phyloP scores from a whole-genome alignment of 352 stramenopile species.

The Peronospora belbahrii region DNA sequence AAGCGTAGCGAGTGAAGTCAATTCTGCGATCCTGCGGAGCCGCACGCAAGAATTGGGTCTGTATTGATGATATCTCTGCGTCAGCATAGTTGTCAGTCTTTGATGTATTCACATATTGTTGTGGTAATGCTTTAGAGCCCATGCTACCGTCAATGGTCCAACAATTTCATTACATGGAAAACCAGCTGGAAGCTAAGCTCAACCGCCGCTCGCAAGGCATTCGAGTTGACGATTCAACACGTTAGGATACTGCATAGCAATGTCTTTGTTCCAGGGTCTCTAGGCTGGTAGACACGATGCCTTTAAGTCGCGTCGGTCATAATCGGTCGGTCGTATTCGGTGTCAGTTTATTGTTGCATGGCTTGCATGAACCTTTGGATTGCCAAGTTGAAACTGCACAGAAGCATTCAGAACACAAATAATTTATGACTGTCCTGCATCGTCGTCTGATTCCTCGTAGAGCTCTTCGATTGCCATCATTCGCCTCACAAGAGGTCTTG shows the following conservation, averaged over 20 bases:
- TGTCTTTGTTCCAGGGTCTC: constrained; percentile 1
- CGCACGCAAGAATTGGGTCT: constrained; percentile 71
- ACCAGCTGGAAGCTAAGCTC: constrained; percentile 59
- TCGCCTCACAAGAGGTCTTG: constrained; percentile 34
- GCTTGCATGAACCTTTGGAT: constrained; percentile 6
- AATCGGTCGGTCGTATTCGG: no score
- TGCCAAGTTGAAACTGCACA: not conserved
- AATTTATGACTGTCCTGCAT: constrained; percentile 33
- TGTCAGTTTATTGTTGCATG: constrained; percentile 18
- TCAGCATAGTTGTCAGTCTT: not conserved
- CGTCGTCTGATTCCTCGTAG: constrained; percentile 28
- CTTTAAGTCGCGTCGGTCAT: not conserved
- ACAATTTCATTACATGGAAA: constrained; percentile 73
- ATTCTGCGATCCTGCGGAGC: constrained; percentile 57
- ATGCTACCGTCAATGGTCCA: constrained; percentile 70
- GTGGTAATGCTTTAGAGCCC: constrained; percentile 33
- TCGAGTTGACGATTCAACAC: constrained; percentile 31
- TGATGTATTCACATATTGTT: constrained; percentile 3
- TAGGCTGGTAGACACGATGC: not conserved
- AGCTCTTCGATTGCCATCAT: constrained; percentile 42
- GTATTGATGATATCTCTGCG: constrained; percentile 5
- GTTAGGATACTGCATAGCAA: constrained; percentile 7
- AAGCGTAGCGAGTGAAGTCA: constrained; percentile 65
- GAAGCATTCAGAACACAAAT: constrained; percentile 26
- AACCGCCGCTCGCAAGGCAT: constrained; percentile 46